These are phyloP conservation scores for Taxillus chinensis DNA, from an alignment of 164 flowering plant genomes.

Conservation along the genomic window DNA sequence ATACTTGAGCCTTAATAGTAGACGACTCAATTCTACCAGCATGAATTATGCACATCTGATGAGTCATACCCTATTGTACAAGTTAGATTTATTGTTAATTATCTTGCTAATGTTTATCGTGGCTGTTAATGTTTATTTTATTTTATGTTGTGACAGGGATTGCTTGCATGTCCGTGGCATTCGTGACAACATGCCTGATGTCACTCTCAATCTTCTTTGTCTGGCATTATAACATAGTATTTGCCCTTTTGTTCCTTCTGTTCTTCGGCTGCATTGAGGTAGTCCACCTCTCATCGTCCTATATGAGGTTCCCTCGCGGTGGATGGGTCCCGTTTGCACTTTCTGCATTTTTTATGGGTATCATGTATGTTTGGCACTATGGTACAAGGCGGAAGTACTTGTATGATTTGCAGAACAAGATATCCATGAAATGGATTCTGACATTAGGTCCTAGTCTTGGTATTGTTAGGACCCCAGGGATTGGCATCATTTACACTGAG, in stretches of 20 bases:
- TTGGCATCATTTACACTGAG: slow-evolving; percentile 63
- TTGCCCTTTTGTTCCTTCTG: slow-evolving; percentile 29
- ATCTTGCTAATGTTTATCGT: background rate
- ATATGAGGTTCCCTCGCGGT: slow-evolving; percentile 39
- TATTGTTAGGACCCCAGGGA: slow-evolving; percentile 58
- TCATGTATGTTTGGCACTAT: slow-evolving; percentile 77
- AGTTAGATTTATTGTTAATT: too few relatives aligned
- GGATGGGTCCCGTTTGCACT: slow-evolving; percentile 56
- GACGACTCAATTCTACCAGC: too few relatives aligned
- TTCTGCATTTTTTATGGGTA: slow-evolving; percentile 22
- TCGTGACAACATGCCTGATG: slow-evolving; percentile 50
- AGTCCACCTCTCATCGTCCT: slow-evolving; percentile 37
- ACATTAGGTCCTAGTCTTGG: slow-evolving; percentile 62
- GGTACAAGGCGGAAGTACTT: slow-evolving; percentile 46
- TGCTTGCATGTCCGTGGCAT: slow-evolving; percentile 34
- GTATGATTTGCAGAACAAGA: slow-evolving; percentile 49
- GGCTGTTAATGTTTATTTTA: slow-evolving; percentile 4
- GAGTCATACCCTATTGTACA: too few relatives aligned
- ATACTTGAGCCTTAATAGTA: too few relatives aligned
- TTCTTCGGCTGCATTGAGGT: slow-evolving; percentile 50
- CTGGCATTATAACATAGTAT: slow-evolving; percentile 29
- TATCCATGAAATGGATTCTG: slow-evolving; percentile 62
- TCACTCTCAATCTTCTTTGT: slow-evolving; percentile 47
- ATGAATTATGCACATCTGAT: too few relatives aligned
- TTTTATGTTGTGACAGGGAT: slow-evolving; percentile 33